Evolutionary conservation across 2,329 filamentous ascomycete species (phyloP).

Genomic region (Phaeophleospora eucalypticola): DNA sequence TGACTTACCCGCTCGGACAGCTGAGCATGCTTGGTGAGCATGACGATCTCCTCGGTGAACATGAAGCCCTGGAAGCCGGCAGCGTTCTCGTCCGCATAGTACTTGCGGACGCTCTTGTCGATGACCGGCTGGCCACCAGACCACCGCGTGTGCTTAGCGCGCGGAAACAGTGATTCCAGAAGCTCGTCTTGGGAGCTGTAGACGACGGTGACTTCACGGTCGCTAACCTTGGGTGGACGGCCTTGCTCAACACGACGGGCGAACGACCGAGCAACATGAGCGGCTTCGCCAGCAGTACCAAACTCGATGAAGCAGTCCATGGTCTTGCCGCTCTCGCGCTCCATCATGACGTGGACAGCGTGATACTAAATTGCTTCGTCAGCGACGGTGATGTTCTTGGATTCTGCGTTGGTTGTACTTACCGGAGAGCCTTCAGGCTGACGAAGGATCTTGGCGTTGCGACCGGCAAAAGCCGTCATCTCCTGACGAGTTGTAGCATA

Average conservation of each 20-base stretch:
- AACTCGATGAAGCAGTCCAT: constrained; percentile 53
- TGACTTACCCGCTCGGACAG: constrained; percentile 47
- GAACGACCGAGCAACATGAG: constrained; percentile 36
- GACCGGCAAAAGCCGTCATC: constrained; percentile 46
- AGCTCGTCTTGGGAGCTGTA: constrained; percentile 47
- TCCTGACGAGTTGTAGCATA: constrained; percentile 49
- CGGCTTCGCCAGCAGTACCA: constrained; percentile 36
- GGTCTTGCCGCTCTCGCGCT: constrained; percentile 54
- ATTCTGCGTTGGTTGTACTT: not conserved
- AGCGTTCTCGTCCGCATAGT: constrained; percentile 45
- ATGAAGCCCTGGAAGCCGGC: constrained; percentile 51
- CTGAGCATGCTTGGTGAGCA: constrained; percentile 46
- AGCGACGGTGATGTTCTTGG: not conserved
- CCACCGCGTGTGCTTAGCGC: constrained; percentile 49
- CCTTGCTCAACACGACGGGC: constrained; percentile 35
- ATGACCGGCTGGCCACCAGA: constrained; percentile 33
- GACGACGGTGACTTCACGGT: constrained; percentile 45
- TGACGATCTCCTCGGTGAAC: constrained; percentile 48
- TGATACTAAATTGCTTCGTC: constrained; percentile 29
- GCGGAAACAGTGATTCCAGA: constrained; percentile 50
- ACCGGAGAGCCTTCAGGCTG: constrained; percentile 38
- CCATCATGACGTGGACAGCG: constrained; percentile 56
- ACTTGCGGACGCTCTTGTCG: constrained; percentile 38
- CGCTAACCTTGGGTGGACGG: constrained; percentile 44
- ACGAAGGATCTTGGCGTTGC: constrained; percentile 43